Conservation (phyloP, 805 yeast species). For the Ogataea dorogensis region DNA sequence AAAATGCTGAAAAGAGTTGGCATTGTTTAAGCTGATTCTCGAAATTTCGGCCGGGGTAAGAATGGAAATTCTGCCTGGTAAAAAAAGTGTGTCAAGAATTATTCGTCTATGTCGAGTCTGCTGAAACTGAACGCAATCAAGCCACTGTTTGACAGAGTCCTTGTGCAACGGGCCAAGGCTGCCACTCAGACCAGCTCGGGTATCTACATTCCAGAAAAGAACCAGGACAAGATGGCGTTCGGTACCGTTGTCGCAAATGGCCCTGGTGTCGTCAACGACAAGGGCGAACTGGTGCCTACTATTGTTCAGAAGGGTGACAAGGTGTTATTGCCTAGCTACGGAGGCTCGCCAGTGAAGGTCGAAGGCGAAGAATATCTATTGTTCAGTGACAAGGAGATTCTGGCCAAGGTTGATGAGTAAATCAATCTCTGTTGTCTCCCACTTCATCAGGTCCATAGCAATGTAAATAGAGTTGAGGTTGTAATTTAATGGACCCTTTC, state of each 20-base stretch:
- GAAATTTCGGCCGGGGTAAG: conserved; percentile 8
- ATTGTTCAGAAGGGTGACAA: conserved; percentile 87
- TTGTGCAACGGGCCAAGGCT: conserved; percentile 93
- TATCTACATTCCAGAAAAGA: conserved; percentile 91
- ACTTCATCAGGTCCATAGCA: not conserved
- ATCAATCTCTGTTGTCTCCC: not conserved
- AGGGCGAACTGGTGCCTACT: conserved; percentile 72
- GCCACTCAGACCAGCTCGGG: conserved; percentile 91
- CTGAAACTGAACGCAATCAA: conserved; percentile 80
- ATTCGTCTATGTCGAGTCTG: conserved; percentile 44
- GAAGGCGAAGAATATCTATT: conserved; percentile 56
- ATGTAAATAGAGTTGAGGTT: conserved; percentile 2
- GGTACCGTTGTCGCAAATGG: too few relatives aligned
- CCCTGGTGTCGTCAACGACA: conserved; percentile 69
- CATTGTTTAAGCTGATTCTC: conserved; percentile 13
- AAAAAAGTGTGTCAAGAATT: too few relatives aligned
- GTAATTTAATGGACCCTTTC: not conserved
- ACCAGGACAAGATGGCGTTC: conserved; percentile 94
- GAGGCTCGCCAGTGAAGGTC: conserved; percentile 86
- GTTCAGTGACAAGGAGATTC: conserved; percentile 90
- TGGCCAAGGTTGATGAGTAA: conserved; percentile 83
- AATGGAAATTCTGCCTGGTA: not conserved
- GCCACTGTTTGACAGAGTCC: conserved; percentile 93
- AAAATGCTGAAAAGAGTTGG: conserved; percentile 25
- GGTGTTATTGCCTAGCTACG: conserved; percentile 90